These are phyloP conservation scores for Fusarium albidum DNA, from an alignment of 2,329 filamentous ascomycete genomes.

Conservation along the genomic window DNA sequence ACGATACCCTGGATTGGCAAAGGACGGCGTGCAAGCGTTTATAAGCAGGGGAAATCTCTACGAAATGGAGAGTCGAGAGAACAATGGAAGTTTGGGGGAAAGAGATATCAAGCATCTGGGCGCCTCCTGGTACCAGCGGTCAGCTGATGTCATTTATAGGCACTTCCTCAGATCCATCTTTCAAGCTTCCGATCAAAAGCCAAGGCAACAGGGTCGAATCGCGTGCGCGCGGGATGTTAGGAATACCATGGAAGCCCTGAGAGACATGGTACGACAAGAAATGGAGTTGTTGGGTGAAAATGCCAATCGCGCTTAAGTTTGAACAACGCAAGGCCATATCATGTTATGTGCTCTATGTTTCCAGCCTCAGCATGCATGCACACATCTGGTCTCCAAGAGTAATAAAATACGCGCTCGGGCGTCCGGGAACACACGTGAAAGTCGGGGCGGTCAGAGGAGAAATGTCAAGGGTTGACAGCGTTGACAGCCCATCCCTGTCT, in stretches of 20 bases:
- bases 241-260: slow-evolving; percentile 4
- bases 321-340: slow-evolving; percentile 22
- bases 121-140: neutral
- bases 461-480: neutral
- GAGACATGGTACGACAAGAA: slow-evolving; percentile 25
- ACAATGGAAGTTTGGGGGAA: slow-evolving; percentile 1
- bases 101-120: neutral
- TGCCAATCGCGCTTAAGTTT: slow-evolving; percentile 9
- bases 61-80: slow-evolving; percentile 5
- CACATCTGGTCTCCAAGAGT: slow-evolving; percentile 5
- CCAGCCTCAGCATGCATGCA: slow-evolving; percentile 16
- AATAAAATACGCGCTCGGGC: slow-evolving; percentile 14
- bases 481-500: neutral
- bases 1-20: slow-evolving; percentile 32
- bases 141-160: neutral
- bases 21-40: slow-evolving; percentile 16
- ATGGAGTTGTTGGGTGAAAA: slow-evolving; percentile 9
- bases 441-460: slow-evolving; percentile 13
- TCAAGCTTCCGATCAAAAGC: neutral
- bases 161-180: neutral
- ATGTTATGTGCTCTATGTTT: slow-evolving; percentile 19
- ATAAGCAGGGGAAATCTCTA: slow-evolving; percentile 6
- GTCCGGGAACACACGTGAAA: slow-evolving; percentile 19
- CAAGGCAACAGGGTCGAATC: neutral
- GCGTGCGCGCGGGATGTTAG: slow-evolving; percentile 1